Base-by-base conservation (phyloP, 2,329 filamentous ascomycete genomes). In the Paraphaeosphaeria minitans region DNA sequence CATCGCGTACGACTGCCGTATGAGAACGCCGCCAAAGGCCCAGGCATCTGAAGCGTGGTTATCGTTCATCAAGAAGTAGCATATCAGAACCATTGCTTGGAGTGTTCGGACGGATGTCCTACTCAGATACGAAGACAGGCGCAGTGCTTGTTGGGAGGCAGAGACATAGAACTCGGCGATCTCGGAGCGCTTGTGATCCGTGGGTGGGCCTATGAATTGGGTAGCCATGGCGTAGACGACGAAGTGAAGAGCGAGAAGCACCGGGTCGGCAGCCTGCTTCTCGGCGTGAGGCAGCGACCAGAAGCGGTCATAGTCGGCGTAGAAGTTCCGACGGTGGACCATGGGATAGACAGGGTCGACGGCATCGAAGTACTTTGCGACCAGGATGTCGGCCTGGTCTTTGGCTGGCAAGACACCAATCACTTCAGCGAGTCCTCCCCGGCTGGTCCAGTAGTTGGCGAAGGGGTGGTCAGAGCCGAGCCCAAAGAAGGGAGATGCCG, bases 51-150 rank as follows among this genome's bases (percentile, higher is more conserved):
- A 91, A 4, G 90, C 90, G 67, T 93, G 90, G 67, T 93, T 93
- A 74, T 94, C 90, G 68, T 94, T 94, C 79, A 93, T 93, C 37
- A 94, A 81, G 66, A 94, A 94, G 71, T 93, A 93, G 0, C 87
- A 88, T 59, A 93, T 87, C n/a, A 94, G 77, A 0, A 93, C 88
- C 90, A 93, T 93, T 46, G 91, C 87, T 74, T 92, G 89, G 33
- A 93, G 86, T 1, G 89, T 90, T 24, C 87, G 82, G 51, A 92
- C 82, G 0, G 89, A 91, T 1, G 90, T 89, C 46, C 86, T 87
- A 73, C 90, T 93, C 3, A 93, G 82, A 67, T 93, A 94, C 0
- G 89, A 92, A 57, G 87, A 89, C 69, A 93, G 85, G 2, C 90
- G 84, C 45, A 94, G 77, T 0, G 90, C 87, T 75, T 93, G 91